phyloP scores from a whole-genome alignment of 1,284 basidiomycete genomes.

The Microbotryum silenes-acaulis region DNA sequence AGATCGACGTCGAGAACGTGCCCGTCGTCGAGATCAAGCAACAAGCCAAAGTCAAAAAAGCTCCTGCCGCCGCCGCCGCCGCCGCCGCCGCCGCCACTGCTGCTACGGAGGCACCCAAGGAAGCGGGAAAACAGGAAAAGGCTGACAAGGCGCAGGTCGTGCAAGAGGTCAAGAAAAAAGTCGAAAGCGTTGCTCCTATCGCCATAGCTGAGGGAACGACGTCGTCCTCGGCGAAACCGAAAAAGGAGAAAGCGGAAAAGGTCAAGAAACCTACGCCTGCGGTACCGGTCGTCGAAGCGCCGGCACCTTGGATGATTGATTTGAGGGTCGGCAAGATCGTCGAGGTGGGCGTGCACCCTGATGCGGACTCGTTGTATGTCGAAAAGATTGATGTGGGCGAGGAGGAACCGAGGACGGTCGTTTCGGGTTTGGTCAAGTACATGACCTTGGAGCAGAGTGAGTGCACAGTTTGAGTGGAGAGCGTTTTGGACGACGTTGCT shows the following conservation, averaged over 20 bases:
- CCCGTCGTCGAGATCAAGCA: slow-evolving; percentile 62
- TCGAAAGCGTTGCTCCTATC: background rate
- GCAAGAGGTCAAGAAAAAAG: slow-evolving; percentile 7
- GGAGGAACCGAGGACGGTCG: slow-evolving; percentile 82
- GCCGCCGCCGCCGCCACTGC: slow-evolving; percentile 26
- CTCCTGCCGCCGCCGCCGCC: slow-evolving; percentile 41
- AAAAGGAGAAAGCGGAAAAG: slow-evolving; percentile 44
- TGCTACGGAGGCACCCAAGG: slow-evolving; percentile 36
- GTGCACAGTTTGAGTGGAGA: background rate
- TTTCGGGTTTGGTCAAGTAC: slow-evolving; percentile 89
- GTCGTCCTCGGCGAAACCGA: slow-evolving; percentile 41
- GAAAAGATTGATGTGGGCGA: slow-evolving; percentile 92
- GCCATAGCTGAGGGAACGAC: slow-evolving; percentile 7
- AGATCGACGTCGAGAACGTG: slow-evolving; percentile 68
- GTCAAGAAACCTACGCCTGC: slow-evolving; percentile 36
- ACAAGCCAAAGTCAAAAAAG: slow-evolving; percentile 58
- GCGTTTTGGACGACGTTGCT: background rate
- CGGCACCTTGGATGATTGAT: slow-evolving; percentile 83
- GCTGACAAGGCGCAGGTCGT: slow-evolving; percentile 40
- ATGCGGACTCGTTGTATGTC: slow-evolving; percentile 42
- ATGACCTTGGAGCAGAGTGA: slow-evolving; percentile 71
- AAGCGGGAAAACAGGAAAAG: slow-evolving; percentile 43
- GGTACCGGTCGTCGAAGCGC: slow-evolving; percentile 31
- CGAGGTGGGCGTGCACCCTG: slow-evolving; percentile 84
- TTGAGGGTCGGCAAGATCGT: slow-evolving; percentile 73